Percentiles rank a stretch among this genome's conserved stretches.
Evolutionary conservation across 2,329 filamentous ascomycete genomes (phyloP).

Genomic region (Colletotrichum sp.): DNA sequence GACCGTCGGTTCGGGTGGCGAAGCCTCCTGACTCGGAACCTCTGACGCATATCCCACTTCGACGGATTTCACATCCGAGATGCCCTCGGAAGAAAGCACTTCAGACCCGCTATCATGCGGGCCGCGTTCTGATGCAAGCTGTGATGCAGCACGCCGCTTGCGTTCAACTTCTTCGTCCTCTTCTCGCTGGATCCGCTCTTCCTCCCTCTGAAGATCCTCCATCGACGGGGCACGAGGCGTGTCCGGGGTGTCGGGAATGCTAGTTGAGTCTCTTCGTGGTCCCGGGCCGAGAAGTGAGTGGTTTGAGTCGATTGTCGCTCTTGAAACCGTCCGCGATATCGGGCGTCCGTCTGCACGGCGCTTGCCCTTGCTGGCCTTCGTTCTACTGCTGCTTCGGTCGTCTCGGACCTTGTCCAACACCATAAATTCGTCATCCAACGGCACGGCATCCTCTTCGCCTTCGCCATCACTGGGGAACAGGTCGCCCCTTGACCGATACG

Average conservation of each 20-base stretch:
- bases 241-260: constrained; percentile 35
- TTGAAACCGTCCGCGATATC: constrained; percentile 59
- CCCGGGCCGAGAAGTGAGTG: constrained; percentile 28
- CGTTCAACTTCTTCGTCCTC: constrained; percentile 59
- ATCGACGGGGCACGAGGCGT: constrained; percentile 48
- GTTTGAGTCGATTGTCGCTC: constrained; percentile 58
- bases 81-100: constrained; percentile 33
- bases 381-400: constrained; percentile 65
- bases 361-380: constrained; percentile 66
- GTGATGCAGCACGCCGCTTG: constrained; percentile 55
- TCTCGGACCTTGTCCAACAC: constrained; percentile 81
- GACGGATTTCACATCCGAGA: constrained; percentile 28
- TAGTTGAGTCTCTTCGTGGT: constrained; percentile 24
- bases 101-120: constrained; percentile 40
- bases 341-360: constrained; percentile 40
- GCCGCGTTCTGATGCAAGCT: constrained; percentile 55
- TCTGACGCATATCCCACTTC: constrained; percentile 25
- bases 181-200: constrained; percentile 52
- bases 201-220: constrained; percentile 57
- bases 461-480: constrained; percentile 86
- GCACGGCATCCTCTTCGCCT: constrained; percentile 92
- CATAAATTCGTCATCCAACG: constrained; percentile 90
- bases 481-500: constrained; percentile 85
- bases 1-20: not conserved
- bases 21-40: not conserved